phyloP scores from a whole-genome alignment of 352 stramenopile species.

The Plasmopara halstedii region DNA sequence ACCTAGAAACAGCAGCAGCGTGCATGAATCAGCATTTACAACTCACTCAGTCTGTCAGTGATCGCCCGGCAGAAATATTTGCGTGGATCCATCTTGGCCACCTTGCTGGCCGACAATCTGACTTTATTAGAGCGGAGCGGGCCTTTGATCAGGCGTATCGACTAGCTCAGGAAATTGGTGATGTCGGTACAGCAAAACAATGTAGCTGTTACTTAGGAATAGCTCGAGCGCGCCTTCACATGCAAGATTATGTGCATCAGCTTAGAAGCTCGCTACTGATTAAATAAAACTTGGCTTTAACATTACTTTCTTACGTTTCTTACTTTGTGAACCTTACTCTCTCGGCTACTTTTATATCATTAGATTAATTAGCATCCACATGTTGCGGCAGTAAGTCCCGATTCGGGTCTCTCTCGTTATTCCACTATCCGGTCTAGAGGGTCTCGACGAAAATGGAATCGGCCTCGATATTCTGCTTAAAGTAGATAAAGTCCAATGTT shows the following conservation, averaged over 20 bases:
- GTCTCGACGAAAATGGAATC: too few relatives aligned
- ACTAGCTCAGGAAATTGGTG: constrained; percentile 56
- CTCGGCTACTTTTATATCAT: too few relatives aligned
- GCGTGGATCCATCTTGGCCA: constrained; percentile 83
- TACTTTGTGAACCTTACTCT: too few relatives aligned
- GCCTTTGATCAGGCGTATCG: constrained; percentile 77
- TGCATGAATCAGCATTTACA: constrained; percentile 89
- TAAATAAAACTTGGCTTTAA: too few relatives aligned
- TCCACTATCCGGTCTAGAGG: too few relatives aligned
- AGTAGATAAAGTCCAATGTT: too few relatives aligned
- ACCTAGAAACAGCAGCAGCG: constrained; percentile 63
- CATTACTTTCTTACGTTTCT: too few relatives aligned
- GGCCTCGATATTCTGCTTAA: too few relatives aligned
- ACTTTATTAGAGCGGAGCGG: constrained; percentile 62
- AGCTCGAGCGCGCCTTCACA: constrained; percentile 56
- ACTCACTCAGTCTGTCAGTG: constrained; percentile 78
- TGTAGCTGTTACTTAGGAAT: constrained; percentile 78
- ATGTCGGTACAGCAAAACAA: constrained; percentile 62
- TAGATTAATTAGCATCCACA: too few relatives aligned
- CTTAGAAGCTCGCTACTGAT: constrained; percentile 32
- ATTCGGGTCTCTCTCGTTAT: too few relatives aligned
- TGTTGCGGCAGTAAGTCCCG: too few relatives aligned
- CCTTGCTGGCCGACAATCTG: constrained; percentile 42
- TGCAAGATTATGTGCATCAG: constrained; percentile 46
- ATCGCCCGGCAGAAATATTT: constrained; percentile 68